These are phyloP conservation scores for Macadamia integrifolia DNA, from an alignment of 164 flowering plant genomes.

Conservation along the genomic window DNA sequence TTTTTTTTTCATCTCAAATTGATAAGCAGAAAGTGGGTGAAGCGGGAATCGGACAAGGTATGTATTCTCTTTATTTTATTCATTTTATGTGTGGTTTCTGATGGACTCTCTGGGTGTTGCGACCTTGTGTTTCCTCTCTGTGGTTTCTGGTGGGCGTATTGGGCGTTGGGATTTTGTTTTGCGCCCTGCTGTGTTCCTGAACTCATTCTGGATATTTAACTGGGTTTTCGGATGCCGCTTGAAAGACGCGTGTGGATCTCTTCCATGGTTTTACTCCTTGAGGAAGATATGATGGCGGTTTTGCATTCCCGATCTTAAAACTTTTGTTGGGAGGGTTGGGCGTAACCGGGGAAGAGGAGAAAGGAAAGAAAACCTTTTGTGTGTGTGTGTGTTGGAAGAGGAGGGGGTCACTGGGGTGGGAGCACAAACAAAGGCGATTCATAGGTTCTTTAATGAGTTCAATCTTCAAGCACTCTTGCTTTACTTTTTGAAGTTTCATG, in stretches of 20 bases:
- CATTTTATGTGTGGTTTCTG: not conserved
- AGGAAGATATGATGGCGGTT: not conserved
- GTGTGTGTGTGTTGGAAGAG: no score
- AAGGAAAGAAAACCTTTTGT: no score
- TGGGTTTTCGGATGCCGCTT: not conserved
- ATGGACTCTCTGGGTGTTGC: not conserved
- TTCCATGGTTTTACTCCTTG: not conserved
- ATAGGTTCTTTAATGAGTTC: not conserved
- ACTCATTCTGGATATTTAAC: not conserved
- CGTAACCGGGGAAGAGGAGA: no score
- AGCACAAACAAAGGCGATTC: not conserved
- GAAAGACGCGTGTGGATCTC: not conserved
- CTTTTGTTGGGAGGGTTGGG: no score
- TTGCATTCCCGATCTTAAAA: not conserved
- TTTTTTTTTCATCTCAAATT: not conserved
- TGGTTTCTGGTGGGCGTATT: not conserved
- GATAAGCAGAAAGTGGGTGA: not conserved
- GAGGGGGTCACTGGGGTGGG: no score
- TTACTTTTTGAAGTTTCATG: not conserved
- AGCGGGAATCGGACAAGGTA: not conserved
- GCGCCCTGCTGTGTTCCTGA: not conserved
- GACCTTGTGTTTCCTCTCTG: not conserved
- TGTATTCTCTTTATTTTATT: not conserved
- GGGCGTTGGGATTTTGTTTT: not conserved
- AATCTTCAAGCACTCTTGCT: not conserved